Evolutionary conservation across 164 flowering plant genomes (phyloP).

Genomic region (Berberis thunbergii): DNA sequence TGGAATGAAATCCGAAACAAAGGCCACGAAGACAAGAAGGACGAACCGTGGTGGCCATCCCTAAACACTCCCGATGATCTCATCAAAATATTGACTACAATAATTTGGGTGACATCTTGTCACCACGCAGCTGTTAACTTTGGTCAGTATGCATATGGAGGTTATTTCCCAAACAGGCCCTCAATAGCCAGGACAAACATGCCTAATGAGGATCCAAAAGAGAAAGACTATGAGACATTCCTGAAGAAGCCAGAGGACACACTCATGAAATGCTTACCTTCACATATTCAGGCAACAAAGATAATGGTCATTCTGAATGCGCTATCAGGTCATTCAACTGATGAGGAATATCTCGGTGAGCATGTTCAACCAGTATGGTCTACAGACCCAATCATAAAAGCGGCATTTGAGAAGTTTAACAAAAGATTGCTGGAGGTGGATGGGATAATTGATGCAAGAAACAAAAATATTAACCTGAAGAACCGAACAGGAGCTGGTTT

Average conservation of each 20-base stretch:
- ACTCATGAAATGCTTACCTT: conserved; percentile 21
- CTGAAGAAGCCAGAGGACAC: conserved; percentile 18
- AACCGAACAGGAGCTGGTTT: conserved; percentile 36
- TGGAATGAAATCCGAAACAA: conserved; percentile 57
- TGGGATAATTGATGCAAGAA: conserved; percentile 30
- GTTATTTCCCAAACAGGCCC: conserved; percentile 72
- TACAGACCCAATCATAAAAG: conserved; percentile 13
- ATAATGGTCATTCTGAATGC: conserved; percentile 30
- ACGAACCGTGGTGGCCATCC: conserved; percentile 80
- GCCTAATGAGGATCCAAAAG: conserved; percentile 47
- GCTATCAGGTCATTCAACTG: conserved; percentile 31
- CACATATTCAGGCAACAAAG: conserved; percentile 27
- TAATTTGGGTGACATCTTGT: conserved; percentile 61
- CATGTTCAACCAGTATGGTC: conserved; percentile 22
- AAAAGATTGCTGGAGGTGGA: conserved; percentile 25
- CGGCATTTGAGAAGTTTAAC: conserved; percentile 21
- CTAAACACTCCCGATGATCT: conserved; percentile 40
- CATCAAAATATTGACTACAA: conserved; percentile 41
- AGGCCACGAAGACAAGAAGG: conserved; percentile 75
- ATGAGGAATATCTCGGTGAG: conserved; percentile 35
- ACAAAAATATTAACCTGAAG: conserved; percentile 15
- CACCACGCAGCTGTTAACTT: conserved; percentile 85
- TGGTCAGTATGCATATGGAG: conserved; percentile 58
- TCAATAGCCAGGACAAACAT: conserved; percentile 45
- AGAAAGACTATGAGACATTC: conserved; percentile 11